Percentiles rank a stretch among this genome's conserved stretches.
Evolutionary conservation across 2,329 filamentous ascomycete genomes (phyloP).

Genomic region (Gliomastix tumulicola): DNA sequence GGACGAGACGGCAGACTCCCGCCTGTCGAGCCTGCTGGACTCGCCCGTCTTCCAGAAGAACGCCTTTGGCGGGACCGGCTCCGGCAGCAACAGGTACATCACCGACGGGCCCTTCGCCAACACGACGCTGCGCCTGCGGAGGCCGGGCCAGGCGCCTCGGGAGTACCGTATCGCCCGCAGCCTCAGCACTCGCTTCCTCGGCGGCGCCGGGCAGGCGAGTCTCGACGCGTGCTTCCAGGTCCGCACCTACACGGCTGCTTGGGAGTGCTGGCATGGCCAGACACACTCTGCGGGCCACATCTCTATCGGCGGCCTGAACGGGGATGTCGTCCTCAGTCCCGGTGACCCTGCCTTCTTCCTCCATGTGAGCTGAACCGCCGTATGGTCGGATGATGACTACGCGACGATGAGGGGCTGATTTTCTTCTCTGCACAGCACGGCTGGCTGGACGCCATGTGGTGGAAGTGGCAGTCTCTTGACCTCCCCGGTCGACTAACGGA

Average conservation of each 20-base stretch:
- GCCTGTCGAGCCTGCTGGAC: too few relatives aligned
- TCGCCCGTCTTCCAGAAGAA: too few relatives aligned
- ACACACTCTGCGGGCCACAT: neutral
- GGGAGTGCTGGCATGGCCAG: neutral
- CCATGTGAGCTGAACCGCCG: too few relatives aligned
- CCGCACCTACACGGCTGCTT: neutral
- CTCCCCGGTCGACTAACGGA: conserved; percentile 7
- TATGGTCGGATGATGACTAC: too few relatives aligned
- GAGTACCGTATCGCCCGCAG: neutral
- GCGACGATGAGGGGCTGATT: too few relatives aligned
- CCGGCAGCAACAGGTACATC: too few relatives aligned
- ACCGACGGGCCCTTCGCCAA: neutral
- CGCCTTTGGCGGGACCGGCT: too few relatives aligned
- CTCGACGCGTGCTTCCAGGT: neutral
- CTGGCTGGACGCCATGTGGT: conserved; percentile 9
- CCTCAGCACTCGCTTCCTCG: neutral
- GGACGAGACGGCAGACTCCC: neutral
- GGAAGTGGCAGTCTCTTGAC: conserved; percentile 10
- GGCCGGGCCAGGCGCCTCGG: neutral
- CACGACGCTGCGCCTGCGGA: neutral
- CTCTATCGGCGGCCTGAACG: neutral
- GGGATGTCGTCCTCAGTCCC: neutral
- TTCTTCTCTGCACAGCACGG: too few relatives aligned
- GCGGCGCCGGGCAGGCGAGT: neutral
- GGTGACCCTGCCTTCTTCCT: neutral